A percentile compares a stretch with the other conserved stretches of the same genome.
These are phyloP conservation scores for Carex kokanica DNA, from an alignment of 176 grass and related monocot species.

Conservation along the genomic window DNA sequence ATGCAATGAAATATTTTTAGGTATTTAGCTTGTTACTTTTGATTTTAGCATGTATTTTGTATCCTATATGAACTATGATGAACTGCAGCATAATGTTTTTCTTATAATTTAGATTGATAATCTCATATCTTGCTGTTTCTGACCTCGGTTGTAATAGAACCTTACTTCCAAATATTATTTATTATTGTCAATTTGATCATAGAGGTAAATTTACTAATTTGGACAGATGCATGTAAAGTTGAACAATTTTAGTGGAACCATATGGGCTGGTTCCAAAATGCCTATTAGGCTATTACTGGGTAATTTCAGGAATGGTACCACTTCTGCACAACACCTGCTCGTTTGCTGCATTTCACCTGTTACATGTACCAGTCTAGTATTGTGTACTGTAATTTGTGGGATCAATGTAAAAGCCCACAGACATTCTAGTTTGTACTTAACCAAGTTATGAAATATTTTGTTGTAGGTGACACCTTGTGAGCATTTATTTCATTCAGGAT, in stretches of 20 bases:
- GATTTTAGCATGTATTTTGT: not conserved
- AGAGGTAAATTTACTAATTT: not conserved
- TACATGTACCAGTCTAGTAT: not conserved
- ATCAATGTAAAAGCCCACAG: not conserved
- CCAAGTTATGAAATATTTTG: not conserved
- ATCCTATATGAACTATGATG: not conserved
- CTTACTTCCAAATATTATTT: not conserved
- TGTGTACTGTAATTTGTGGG: not conserved
- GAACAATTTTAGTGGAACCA: not conserved
- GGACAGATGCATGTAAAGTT: not conserved
- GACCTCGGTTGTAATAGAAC: not conserved
- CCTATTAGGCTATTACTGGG: not conserved
- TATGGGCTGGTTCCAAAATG: not conserved
- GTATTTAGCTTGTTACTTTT: not conserved
- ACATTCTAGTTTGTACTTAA: not conserved
- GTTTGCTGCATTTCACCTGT: not conserved
- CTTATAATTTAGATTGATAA: not conserved
- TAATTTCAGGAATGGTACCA: not conserved
- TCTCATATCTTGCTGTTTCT: not conserved
- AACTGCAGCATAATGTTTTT: not conserved
- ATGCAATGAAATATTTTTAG: not conserved
- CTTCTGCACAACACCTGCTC: not conserved
- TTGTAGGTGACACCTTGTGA: constrained; percentile 90
- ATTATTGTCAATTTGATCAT: not conserved
- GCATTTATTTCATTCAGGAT: constrained; percentile 96